Percentiles rank a stretch among this genome's conserved stretches.
Conservation (phyloP, 345 rosid species). For the Reutealis trisperma region DNA sequence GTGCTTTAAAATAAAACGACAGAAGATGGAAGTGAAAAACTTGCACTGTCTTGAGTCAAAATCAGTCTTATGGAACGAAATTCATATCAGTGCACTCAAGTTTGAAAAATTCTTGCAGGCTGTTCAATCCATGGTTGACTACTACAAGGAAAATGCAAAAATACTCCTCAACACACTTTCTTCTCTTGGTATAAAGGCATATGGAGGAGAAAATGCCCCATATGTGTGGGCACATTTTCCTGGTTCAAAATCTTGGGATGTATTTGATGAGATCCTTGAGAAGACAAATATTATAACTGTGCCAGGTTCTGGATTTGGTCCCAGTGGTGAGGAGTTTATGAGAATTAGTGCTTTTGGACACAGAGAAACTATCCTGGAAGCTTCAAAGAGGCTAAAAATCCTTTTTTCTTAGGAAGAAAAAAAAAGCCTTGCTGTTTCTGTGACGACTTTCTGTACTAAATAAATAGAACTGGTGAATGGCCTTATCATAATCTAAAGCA, state of each 20-base stretch:
- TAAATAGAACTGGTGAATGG: background rate
- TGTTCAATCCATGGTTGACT: background rate
- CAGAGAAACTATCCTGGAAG: slow-evolving; percentile 53
- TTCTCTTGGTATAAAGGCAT: slow-evolving; percentile 51
- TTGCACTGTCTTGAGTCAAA: too few relatives aligned
- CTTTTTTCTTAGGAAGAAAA: background rate
- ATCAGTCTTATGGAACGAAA: too few relatives aligned
- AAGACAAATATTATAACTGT: slow-evolving; percentile 64
- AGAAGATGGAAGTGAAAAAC: too few relatives aligned
- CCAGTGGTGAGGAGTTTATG: slow-evolving; percentile 68
- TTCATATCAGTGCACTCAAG: background rate
- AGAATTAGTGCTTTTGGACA: slow-evolving; percentile 76
- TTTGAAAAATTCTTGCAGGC: background rate
- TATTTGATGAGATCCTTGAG: slow-evolving; percentile 68
- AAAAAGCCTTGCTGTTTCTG: background rate
- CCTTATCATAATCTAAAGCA: background rate
- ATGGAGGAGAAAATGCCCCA: slow-evolving; percentile 77
- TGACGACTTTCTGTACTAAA: background rate
- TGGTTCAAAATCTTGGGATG: slow-evolving; percentile 66
- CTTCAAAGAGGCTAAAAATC: slow-evolving; percentile 51
- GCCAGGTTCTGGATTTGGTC: slow-evolving; percentile 85
- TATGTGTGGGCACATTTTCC: slow-evolving; percentile 77
- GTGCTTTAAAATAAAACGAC: too few relatives aligned
- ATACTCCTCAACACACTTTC: slow-evolving; percentile 52
- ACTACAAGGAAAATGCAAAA: slow-evolving; percentile 66